Conservation (phyloP, 257 asterid genomes). For the Thymus mandschuricus region DNA sequence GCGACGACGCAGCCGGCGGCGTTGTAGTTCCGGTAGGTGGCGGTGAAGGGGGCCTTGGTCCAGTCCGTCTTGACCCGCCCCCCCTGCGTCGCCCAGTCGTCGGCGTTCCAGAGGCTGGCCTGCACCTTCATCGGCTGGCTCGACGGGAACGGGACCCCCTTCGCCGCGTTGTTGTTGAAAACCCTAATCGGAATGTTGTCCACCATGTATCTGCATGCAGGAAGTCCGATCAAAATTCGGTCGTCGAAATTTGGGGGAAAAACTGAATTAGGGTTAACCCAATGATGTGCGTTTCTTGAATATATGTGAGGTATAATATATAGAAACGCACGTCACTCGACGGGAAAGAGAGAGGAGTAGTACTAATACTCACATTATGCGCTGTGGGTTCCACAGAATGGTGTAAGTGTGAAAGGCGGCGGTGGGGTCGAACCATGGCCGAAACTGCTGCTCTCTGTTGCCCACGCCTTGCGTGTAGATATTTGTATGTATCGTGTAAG, state of each 20-base stretch:
- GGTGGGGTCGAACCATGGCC: constrained; percentile 68
- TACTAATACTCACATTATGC: constrained; percentile 46
- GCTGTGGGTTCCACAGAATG: constrained; percentile 58
- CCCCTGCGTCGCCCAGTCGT: constrained; percentile 79
- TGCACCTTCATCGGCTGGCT: constrained; percentile 55
- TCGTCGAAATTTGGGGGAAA: neutral
- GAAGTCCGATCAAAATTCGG: neutral
- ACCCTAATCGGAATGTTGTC: constrained; percentile 66
- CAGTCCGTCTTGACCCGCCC: constrained; percentile 68
- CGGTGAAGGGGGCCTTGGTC: constrained; percentile 62
- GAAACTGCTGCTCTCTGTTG: constrained; percentile 63
- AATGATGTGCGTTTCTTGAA: no score
- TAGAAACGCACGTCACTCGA: no score
- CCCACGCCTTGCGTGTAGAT: constrained; percentile 53
- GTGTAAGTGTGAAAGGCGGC: constrained; percentile 62
- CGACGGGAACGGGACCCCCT: constrained; percentile 56
- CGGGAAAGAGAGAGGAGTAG: no score
- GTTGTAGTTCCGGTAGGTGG: constrained; percentile 43
- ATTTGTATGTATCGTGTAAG: constrained; percentile 65
- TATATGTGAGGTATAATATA: no score
- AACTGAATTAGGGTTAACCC: neutral
- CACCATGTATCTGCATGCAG: constrained; percentile 53
- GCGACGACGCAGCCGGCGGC: constrained; percentile 35
- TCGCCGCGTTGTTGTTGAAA: constrained; percentile 47
- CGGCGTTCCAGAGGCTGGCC: constrained; percentile 68